These are phyloP conservation scores for Coniochaeta prunicola DNA, from an alignment of 2,329 filamentous ascomycete genomes.

Conservation along the genomic window DNA sequence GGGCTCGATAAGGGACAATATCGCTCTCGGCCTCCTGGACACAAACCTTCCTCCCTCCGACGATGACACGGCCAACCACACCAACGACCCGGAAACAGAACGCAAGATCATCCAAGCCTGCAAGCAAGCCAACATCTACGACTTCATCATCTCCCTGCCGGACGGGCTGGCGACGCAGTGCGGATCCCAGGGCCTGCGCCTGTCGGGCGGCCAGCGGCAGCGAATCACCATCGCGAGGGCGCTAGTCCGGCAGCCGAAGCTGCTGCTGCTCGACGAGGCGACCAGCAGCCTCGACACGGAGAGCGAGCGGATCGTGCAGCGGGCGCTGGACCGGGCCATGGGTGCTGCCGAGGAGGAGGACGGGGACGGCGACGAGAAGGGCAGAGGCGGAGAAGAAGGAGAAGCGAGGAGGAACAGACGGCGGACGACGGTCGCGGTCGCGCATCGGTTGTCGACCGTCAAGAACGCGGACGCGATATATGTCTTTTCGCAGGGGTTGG, in stretches of 20 bases:
- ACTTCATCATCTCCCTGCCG: slow-evolving; percentile 48
- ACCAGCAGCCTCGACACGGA: slow-evolving; percentile 58
- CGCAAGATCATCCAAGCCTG: slow-evolving; percentile 39
- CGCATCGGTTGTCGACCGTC: slow-evolving; percentile 48
- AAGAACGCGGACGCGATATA: slow-evolving; percentile 57
- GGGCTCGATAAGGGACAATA: slow-evolving; percentile 48
- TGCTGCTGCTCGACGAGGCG: slow-evolving; percentile 68
- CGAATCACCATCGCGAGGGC: slow-evolving; percentile 66
- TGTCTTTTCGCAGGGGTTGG: slow-evolving; percentile 39
- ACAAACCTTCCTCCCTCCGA: not conserved
- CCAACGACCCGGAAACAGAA: slow-evolving; percentile 16
- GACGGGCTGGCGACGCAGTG: slow-evolving; percentile 57
- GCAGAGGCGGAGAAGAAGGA: slow-evolving; percentile 16
- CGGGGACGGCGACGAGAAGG: slow-evolving; percentile 15
- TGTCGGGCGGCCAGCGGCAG: slow-evolving; percentile 68
- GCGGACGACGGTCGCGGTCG: slow-evolving; percentile 55
- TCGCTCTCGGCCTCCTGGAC: slow-evolving; percentile 36
- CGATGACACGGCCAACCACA: not conserved
- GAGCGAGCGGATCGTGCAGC: slow-evolving; percentile 58
- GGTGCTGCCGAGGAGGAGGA: slow-evolving; percentile 43
- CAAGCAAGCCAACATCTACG: slow-evolving; percentile 45
- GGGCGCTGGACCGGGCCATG: slow-evolving; percentile 43
- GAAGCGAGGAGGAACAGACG: not conserved
- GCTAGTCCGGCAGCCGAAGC: slow-evolving; percentile 57
- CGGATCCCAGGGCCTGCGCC: slow-evolving; percentile 58